Percentiles rank a stretch among this genome's conserved stretches.
Conservation (phyloP, 2,329 filamentous ascomycete species). For the Periconia sp. region DNA sequence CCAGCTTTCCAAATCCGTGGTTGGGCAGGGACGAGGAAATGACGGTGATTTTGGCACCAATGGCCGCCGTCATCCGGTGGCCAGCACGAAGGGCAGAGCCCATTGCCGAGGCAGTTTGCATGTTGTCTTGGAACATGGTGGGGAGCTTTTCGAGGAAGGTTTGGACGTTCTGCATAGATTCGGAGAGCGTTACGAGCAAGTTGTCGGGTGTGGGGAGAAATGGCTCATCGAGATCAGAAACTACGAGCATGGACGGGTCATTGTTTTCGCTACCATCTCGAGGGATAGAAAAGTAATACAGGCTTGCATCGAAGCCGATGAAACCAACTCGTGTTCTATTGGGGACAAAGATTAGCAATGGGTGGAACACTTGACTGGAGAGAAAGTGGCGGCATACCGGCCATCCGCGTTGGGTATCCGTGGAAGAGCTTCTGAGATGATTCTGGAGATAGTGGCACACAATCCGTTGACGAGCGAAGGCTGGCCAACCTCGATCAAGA, state of each 20-base stretch:
- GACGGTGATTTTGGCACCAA: constrained; percentile 93
- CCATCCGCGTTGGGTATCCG: constrained; percentile 98
- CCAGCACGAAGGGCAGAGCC: constrained; percentile 89
- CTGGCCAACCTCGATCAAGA: constrained; percentile 93
- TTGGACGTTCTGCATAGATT: constrained; percentile 89
- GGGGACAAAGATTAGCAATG: constrained; percentile 37
- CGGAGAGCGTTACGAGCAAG: constrained; percentile 82
- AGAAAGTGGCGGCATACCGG: constrained; percentile 23
- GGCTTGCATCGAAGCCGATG: constrained; percentile 88
- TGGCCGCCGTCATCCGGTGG: constrained; percentile 91
- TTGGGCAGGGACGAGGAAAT: constrained; percentile 89
- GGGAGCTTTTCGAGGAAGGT: constrained; percentile 88
- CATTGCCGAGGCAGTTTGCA: constrained; percentile 89
- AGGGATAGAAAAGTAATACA: constrained; percentile 95
- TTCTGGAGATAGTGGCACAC: constrained; percentile 86
- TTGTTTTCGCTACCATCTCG: constrained; percentile 82
- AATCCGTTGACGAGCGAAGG: constrained; percentile 87
- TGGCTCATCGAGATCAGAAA: constrained; percentile 93
- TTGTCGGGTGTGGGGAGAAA: constrained; percentile 94
- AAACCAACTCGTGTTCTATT: constrained; percentile 79
- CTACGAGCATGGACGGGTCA: constrained; percentile 88
- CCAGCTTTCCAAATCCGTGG: constrained; percentile 83
- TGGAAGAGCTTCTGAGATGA: constrained; percentile 91
- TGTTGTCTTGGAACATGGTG: constrained; percentile 94
- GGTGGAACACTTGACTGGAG: neutral